phyloP scores from a whole-genome alignment of 495 filamentous ascomycete genomes.

The Usnea hakonensis region DNA sequence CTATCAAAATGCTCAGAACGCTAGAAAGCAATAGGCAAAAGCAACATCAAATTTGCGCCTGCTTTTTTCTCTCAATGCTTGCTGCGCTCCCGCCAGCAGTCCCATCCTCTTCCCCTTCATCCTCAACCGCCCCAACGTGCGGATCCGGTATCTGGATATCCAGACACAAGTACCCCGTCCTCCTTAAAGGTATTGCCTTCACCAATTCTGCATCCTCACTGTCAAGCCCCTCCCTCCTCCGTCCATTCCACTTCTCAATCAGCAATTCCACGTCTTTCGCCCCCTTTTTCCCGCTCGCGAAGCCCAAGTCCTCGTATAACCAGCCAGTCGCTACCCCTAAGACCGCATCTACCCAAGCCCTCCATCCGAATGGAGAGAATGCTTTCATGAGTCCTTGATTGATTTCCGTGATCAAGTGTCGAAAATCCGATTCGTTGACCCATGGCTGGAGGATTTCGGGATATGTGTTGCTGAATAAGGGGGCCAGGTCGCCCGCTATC shows the following conservation, averaged over 20 bases:
- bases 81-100: neutral
- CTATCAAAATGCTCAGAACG: conserved; percentile 7
- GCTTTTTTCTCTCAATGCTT: neutral
- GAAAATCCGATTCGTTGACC: conserved; percentile 72
- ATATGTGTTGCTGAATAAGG: conserved; percentile 87
- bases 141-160: conserved; percentile 84
- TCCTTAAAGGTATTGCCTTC: conserved; percentile 64
- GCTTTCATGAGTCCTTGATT: conserved; percentile 63
- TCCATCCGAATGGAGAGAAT: conserved; percentile 61
- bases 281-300: conserved; percentile 60
- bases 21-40: neutral
- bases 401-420: conserved; percentile 65
- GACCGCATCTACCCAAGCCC: conserved; percentile 57
- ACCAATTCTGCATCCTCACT: conserved; percentile 50
- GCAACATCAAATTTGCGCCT: neutral
- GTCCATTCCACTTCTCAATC: conserved; percentile 73
- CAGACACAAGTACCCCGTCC: conserved; percentile 82
- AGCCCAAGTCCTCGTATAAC: conserved; percentile 86
- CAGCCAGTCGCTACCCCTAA: conserved; percentile 77
- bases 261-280: conserved; percentile 61
- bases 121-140: conserved; percentile 48
- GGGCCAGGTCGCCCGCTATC: conserved; percentile 79
- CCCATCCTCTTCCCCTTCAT: conserved; percentile 4
- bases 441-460: conserved; percentile 89
- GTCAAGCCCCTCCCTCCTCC: conserved; percentile 47